phyloP scores from a whole-genome alignment of 78 protist species.

The Acrasis kona region DNA sequence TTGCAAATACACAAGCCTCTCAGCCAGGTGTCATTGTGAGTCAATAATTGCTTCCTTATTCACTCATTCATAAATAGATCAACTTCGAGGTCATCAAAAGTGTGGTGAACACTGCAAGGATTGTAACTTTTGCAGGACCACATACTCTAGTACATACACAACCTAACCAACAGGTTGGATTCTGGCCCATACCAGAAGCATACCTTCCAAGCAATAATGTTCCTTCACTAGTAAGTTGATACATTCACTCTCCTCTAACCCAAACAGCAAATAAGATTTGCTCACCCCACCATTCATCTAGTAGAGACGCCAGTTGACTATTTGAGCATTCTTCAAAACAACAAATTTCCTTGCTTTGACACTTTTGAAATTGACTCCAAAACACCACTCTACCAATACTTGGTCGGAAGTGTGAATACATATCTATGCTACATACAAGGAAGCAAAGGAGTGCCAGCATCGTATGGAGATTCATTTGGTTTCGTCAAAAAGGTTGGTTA shows the following conservation, averaged over 20 bases:
- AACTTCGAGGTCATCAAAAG: neutral
- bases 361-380: constrained; percentile 1
- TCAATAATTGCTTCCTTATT: neutral
- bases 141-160: no score
- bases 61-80: neutral
- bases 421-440: neutral
- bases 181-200: neutral
- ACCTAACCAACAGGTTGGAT: no score
- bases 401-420: neutral
- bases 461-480: neutral
- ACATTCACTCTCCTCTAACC: no score
- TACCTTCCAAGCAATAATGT: neutral
- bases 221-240: no score
- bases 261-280: neutral
- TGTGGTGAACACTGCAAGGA: neutral
- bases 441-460: neutral
- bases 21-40: neutral
- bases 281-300: neutral
- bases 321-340: neutral
- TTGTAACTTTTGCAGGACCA: neutral
- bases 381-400: neutral
- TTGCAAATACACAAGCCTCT: neutral
- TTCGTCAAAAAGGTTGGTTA: no score
- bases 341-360: neutral
- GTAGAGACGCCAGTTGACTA: no score